Base-by-base conservation (phyloP, 306 rosid genomes). In the Quercus dentata region DNA sequence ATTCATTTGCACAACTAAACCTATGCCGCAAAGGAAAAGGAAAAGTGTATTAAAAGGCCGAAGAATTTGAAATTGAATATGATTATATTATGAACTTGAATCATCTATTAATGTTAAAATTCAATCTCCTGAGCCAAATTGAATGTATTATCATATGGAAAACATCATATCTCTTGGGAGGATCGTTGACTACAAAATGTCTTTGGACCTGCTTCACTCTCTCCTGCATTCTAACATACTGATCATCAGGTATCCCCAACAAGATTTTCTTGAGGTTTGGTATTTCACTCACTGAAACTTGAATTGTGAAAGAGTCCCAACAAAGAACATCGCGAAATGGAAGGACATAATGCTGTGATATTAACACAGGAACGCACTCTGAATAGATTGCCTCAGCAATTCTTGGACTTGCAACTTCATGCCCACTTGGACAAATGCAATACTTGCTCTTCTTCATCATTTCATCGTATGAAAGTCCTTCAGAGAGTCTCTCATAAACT, bases 371-470 rank as follows among this genome's bases (percentile, higher is more conserved):
- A 7, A 90, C 89, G 64, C 94, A 87, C 35, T 82, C 86, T 28
- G 91, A 87, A 56, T 86, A 88, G 30, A 90, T 90, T 15, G 89
- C 91, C 82, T 87, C 91, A 2, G 56, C 90, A 46, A 87, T 88
- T 72, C 91, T 80, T 44, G 93, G 93, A 72, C 91, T 90, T 10
- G 91, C 91, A 49, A 87, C 93, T 80, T 90, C 94, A 62, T 11
- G 88, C 17, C 91, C 94, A 72, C 91, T 87, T 2, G 94, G 94
- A 67, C 90, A 90, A 27, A 90, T 41, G 77, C 91, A 89, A 13
- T 38, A 87, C 87, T 74, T 90, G 77, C 89, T 88, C 74, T 51
- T 78, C 79, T 80, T 82, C 88, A 88, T 71, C 74, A 83, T 83
- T n/a, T 83, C 88, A 41, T 82, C 67, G 67, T 88, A 90, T 38